Evolutionary conservation across 176 grass and related monocot genomes (phyloP), one percentile per base, ranked within the genome.

Genomic region (Thinopyrum elongatum): DNA sequence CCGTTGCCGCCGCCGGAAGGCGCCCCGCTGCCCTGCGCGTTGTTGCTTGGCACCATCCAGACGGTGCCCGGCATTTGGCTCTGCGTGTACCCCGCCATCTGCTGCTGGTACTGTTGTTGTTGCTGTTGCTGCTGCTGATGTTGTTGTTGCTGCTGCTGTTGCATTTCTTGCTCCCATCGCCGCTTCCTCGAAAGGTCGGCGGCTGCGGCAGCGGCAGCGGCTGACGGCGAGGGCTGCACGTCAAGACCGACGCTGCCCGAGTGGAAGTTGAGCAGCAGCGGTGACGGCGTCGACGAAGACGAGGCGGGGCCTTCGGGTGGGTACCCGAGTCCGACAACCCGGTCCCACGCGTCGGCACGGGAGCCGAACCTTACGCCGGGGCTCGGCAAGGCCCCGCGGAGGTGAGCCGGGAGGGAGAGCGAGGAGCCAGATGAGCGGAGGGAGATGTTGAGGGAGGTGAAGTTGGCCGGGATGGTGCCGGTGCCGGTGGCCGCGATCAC

Each of bases 391-490:
- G 92, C 83, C 9, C 83, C 59, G 57, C 87, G 88, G 89, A 92
- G 93, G 84, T 95, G 91, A 8, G 93, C 89, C 4, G 96, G 93
- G 3, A 82, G 88, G 49, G 93, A 92, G 82, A 95, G 75, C n/a
- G 91, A 92, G 49, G 93, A 95, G 7, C 93, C 93, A 14, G 96
- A 98, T 49, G 91, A 95, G 73, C 96, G 96, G 76, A 98, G 93
- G 62, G 96, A 95, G 91, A 98, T 98, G 80, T 98, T 98, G 65
- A 98, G 84, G 4, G 96, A 95, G 41, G 96, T 98, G 88, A 98
- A 98, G 87, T 98, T 98, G 65, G 96, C 93, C 11, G 96, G 96
- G 69, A 98, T 98, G 79, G 96, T 98, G 15, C 96, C 96, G 1
- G 96, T 98, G 15, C 96, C 96, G 3, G 96, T 98, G 70, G 96